Evolutionary conservation across 2,329 filamentous ascomycete genomes (phyloP).

Genomic region (Calonectria fujianensis): DNA sequence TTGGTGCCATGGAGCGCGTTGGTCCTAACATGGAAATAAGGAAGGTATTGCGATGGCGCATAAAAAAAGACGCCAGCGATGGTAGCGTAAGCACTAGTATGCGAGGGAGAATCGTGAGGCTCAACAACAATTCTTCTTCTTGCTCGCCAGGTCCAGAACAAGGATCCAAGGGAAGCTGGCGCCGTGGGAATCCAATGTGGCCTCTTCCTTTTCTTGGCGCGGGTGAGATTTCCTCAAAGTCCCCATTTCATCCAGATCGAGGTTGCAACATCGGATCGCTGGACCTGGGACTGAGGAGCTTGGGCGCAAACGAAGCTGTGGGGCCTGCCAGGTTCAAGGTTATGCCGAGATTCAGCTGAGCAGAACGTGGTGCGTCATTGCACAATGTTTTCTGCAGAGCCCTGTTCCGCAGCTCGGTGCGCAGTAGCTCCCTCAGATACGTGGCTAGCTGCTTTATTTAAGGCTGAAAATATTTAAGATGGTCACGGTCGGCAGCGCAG

Average conservation of each 20-base stretch:
- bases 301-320: not conserved
- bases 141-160: not conserved
- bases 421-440: constrained; percentile 8
- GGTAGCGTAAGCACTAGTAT: constrained; percentile 16
- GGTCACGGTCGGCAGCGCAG: not conserved
- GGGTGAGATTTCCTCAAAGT: not conserved
- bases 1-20: not conserved
- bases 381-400: not conserved
- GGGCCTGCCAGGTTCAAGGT: constrained; percentile 1
- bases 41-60: not conserved
- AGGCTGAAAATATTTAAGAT: not conserved
- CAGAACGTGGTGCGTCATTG: not conserved
- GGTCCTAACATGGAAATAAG: constrained; percentile 15
- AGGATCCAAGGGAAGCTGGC: not conserved
- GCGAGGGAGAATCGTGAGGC: constrained; percentile 1
- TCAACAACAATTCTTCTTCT: not conserved
- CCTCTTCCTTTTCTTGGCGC: not conserved
- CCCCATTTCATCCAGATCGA: not conserved
- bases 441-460: constrained; percentile 1
- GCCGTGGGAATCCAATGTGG: not conserved
- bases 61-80: not conserved
- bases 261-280: not conserved
- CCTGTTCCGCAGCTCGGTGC: not conserved
- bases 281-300: not conserved
- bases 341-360: not conserved